phyloP scores from a whole-genome alignment of 768 basidiomycete species.

The Lentinula boryana region DNA sequence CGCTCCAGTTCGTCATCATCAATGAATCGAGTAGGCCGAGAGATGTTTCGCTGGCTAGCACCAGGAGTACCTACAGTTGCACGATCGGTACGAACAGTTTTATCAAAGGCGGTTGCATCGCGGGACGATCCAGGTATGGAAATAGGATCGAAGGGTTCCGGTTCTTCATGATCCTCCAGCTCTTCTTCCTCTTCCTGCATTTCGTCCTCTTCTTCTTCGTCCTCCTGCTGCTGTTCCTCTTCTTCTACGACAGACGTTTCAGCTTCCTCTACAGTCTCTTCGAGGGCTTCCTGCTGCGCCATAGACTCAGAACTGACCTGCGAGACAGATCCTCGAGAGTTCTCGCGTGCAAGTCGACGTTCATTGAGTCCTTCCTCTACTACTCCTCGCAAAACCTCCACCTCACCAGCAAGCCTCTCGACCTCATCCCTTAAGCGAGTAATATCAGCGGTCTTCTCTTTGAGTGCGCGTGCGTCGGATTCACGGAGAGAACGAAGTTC shows the following conservation, averaged over 20 bases:
- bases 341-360: slow-evolving; percentile 50
- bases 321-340: slow-evolving; percentile 5
- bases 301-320: slow-evolving; percentile 14
- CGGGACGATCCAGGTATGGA: slow-evolving; percentile 26
- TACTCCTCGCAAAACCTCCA: slow-evolving; percentile 78
- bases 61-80: slow-evolving; percentile 38
- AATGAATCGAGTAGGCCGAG: slow-evolving; percentile 31
- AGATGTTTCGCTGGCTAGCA: slow-evolving; percentile 12
- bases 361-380: slow-evolving; percentile 86
- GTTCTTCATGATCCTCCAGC: slow-evolving; percentile 14
- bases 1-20: slow-evolving; percentile 54
- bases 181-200: slow-evolving; percentile 21
- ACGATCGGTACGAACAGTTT: slow-evolving; percentile 46
- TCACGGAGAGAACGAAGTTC: slow-evolving; percentile 63
- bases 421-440: slow-evolving; percentile 67
- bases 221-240: not conserved
- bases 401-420: slow-evolving; percentile 76
- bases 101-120: slow-evolving; percentile 24
- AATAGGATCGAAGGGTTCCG: slow-evolving; percentile 30
- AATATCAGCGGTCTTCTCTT: slow-evolving; percentile 61
- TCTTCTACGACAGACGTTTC: not conserved
- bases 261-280: slow-evolving; percentile 7
- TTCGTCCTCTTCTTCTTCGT: slow-evolving; percentile 13
- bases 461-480: slow-evolving; percentile 32
- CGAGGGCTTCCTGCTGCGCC: slow-evolving; percentile 27